phyloP scores from a whole-genome alignment of 2,329 filamentous ascomycete species.

The Penicillium paneum region DNA sequence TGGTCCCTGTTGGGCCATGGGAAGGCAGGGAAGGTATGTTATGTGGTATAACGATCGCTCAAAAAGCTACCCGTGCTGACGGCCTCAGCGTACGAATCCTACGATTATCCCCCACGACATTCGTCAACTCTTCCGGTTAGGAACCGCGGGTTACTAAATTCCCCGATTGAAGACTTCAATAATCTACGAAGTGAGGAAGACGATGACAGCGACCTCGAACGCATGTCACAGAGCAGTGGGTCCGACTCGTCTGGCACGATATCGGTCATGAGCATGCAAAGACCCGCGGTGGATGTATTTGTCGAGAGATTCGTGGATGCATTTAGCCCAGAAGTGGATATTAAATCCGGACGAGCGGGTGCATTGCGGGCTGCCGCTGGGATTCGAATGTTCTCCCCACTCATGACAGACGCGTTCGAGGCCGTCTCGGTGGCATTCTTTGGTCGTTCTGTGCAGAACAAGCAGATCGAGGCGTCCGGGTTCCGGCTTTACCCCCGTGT shows the following conservation, averaged over 20 bases:
- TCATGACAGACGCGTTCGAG: constrained; percentile 38
- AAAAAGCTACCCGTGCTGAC: neutral
- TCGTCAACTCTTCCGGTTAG: constrained; percentile 10
- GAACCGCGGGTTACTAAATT: neutral
- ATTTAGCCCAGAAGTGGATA: constrained; percentile 39
- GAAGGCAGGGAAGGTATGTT: constrained; percentile 28
- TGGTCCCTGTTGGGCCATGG: constrained; percentile 22
- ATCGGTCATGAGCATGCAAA: constrained; percentile 20
- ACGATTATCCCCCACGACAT: constrained; percentile 4
- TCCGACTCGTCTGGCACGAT: constrained; percentile 27
- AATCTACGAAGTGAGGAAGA: constrained; percentile 11
- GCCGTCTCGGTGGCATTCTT: constrained; percentile 40
- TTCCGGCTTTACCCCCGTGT: constrained; percentile 36
- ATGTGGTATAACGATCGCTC: neutral
- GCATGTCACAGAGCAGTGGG: constrained; percentile 22
- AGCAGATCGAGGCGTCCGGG: constrained; percentile 33
- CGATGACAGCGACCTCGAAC: constrained; percentile 12
- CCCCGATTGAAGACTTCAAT: constrained; percentile 15
- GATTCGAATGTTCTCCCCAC: constrained; percentile 42
- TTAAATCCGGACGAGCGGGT: constrained; percentile 35
- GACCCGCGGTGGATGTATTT: constrained; percentile 34
- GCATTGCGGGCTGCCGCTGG: constrained; percentile 37
- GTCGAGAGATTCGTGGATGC: constrained; percentile 41
- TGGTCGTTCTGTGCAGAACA: constrained; percentile 36
- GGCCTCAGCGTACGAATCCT: constrained; percentile 18